Evolutionary conservation across 2,329 filamentous ascomycete genomes (phyloP).

Genomic region (Pseudopyricularia javanii): DNA sequence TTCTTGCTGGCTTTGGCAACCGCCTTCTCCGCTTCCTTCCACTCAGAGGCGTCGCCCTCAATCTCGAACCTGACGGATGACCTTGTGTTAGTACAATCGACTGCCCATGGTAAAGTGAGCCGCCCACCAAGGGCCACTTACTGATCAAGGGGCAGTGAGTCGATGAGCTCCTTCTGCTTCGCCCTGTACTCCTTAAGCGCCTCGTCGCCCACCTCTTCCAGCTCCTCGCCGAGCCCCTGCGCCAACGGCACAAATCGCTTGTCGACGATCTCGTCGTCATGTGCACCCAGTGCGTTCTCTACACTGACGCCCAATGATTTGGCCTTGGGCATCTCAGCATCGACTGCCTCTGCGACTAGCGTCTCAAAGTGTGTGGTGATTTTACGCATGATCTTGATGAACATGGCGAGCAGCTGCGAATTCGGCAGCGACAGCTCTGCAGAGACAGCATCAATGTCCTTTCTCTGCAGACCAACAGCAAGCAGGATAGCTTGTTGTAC

Average conservation of each 20-base stretch:
- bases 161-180: constrained; percentile 79
- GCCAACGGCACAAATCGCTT: constrained; percentile 60
- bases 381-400: constrained; percentile 91
- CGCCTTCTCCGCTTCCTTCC: constrained; percentile 65
- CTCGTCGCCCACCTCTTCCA: constrained; percentile 73
- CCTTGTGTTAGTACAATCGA: too few relatives aligned
- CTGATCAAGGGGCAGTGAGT: constrained; percentile 79
- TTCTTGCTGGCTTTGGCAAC: constrained; percentile 43
- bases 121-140: constrained; percentile 46
- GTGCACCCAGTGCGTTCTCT: constrained; percentile 48
- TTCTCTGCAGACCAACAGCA: constrained; percentile 83
- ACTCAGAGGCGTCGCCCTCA: constrained; percentile 46
- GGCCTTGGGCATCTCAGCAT: constrained; percentile 48
- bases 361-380: constrained; percentile 65
- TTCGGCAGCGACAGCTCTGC: constrained; percentile 63
- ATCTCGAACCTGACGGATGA: constrained; percentile 56
- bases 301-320: constrained; percentile 45
- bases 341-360: constrained; percentile 63
- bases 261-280: constrained; percentile 56
- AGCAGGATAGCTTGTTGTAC: constrained; percentile 79
- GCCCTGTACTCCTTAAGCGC: constrained; percentile 57
- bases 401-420: constrained; percentile 85
- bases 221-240: constrained; percentile 63
- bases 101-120: too few relatives aligned
- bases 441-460: constrained; percentile 69